These are phyloP conservation scores for Phaeosphaeriaceae sp. DNA, from an alignment of 2,329 filamentous ascomycete genomes.

Conservation along the genomic window DNA sequence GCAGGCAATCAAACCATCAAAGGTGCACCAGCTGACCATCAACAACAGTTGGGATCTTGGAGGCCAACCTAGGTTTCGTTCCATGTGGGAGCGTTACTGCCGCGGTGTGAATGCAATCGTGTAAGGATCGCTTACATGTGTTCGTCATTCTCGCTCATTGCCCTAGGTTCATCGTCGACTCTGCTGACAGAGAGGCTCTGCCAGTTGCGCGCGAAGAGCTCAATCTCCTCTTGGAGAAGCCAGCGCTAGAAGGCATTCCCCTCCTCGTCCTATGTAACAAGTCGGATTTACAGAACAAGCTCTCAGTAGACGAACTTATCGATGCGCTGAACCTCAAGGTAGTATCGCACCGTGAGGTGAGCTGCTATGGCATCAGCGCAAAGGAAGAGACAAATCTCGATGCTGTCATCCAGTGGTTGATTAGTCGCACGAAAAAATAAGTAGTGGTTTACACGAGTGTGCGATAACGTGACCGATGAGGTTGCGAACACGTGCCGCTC, in stretches of 20 bases:
- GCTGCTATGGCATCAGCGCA: constrained; percentile 97
- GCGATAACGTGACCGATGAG: constrained; percentile 33
- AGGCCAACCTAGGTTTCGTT: constrained; percentile 93
- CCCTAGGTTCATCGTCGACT: constrained; percentile 88
- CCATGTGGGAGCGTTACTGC: constrained; percentile 99
- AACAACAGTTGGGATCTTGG: constrained; percentile 85
- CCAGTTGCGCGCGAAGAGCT: constrained; percentile 90
- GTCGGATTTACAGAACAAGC: constrained; percentile 88
- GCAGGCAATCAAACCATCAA: constrained; percentile 36
- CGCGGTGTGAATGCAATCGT: constrained; percentile 97
- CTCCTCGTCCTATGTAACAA: constrained; percentile 96
- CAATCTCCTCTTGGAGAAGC: constrained; percentile 84
- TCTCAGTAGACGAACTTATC: constrained; percentile 94
- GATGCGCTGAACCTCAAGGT: constrained; percentile 88
- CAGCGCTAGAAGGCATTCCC: constrained; percentile 85
- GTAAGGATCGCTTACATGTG: constrained; percentile 53
- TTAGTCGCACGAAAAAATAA: constrained; percentile 74
- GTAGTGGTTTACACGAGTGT: constrained; percentile 19
- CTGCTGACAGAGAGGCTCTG: constrained; percentile 81
- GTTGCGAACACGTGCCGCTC: constrained; percentile 27
- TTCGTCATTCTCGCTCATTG: constrained; percentile 31
- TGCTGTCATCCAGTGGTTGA: constrained; percentile 94
- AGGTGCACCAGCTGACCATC: constrained; percentile 46
- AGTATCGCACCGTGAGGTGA: constrained; percentile 91
- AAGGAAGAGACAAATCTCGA: constrained; percentile 99